These are phyloP conservation scores for Termitomyces titanicus DNA, from an alignment of 768 basidiomycete species.

Conservation along the genomic window DNA sequence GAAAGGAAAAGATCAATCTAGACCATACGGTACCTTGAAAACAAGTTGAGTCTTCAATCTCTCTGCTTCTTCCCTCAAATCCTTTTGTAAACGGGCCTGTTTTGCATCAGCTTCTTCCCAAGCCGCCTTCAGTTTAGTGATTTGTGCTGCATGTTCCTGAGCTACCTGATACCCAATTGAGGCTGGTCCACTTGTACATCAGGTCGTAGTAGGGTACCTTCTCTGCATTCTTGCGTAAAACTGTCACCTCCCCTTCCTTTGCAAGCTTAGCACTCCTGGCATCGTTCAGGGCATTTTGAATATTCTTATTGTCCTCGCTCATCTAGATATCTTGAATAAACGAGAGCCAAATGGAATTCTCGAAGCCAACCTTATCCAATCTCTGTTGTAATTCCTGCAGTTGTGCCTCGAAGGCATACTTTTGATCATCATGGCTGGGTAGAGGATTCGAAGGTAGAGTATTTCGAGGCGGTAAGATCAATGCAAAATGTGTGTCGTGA, in stretches of 20 bases:
- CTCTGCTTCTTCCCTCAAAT: conserved; percentile 66
- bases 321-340: conserved; percentile 34
- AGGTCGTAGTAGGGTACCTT: conserved; percentile 39
- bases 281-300: conserved; percentile 41
- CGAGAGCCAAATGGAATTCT: conserved; percentile 7
- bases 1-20: background rate
- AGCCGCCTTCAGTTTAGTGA: conserved; percentile 52
- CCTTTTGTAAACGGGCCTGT: conserved; percentile 52
- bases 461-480: background rate
- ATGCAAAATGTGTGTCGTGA: background rate
- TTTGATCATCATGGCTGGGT: background rate
- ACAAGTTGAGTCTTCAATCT: conserved; percentile 62
- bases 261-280: conserved; percentile 48
- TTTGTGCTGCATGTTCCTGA: conserved; percentile 55
- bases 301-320: conserved; percentile 42
- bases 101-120: conserved; percentile 61
- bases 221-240: conserved; percentile 62
- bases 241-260: conserved; percentile 71
- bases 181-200: background rate
- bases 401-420: conserved; percentile 18
- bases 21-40: conserved; percentile 52
- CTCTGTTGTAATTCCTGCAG: conserved; percentile 30
- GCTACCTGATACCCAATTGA: conserved; percentile 35
- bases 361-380: conserved; percentile 42
- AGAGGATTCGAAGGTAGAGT: background rate